A percentile compares a stretch with the other conserved stretches of the same genome.
Evolutionary conservation across 2,329 filamentous ascomycete species (phyloP).

Genomic region (Cytospora piceicola): DNA sequence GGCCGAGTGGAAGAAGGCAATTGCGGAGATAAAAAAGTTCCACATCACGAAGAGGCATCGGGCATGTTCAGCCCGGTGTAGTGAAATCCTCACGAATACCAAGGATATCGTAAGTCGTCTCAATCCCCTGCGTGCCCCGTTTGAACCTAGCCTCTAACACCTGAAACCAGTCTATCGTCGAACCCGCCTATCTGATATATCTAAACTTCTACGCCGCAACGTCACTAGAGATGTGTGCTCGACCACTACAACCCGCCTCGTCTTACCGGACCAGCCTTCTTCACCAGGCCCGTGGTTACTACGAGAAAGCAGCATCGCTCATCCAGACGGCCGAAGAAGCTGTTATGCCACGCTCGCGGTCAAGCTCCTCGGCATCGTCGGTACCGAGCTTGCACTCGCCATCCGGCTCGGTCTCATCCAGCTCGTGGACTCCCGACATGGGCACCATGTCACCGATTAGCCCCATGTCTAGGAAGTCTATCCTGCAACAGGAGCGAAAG

Average conservation of each 20-base stretch:
- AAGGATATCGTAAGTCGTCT: constrained; percentile 47
- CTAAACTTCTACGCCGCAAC: constrained; percentile 65
- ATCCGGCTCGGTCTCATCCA: constrained; percentile 50
- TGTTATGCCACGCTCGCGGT: constrained; percentile 42
- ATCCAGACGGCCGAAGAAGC: constrained; percentile 52
- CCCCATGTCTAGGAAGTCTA: constrained; percentile 42
- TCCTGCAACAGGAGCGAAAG: constrained; percentile 32
- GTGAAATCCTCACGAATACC: constrained; percentile 55
- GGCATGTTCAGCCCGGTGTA: constrained; percentile 56
- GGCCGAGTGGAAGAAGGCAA: constrained; percentile 55
- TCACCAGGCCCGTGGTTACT: constrained; percentile 56
- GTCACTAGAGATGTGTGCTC: constrained; percentile 61
- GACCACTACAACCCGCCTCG: constrained; percentile 50
- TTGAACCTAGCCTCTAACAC: not conserved
- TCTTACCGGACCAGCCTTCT: constrained; percentile 53
- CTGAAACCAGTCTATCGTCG: constrained; percentile 42
- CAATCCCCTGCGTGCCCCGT: not conserved
- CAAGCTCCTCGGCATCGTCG: constrained; percentile 40
- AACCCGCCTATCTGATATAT: constrained; percentile 61
- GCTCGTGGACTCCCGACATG: constrained; percentile 47
- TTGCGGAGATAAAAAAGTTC: constrained; percentile 58
- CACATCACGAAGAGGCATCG: constrained; percentile 56
- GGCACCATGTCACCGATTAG: constrained; percentile 53
- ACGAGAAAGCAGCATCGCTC: constrained; percentile 52
- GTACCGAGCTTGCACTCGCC: constrained; percentile 51